Percentiles rank a stretch among this genome's conserved stretches.
Evolutionary conservation across 116 monocot genomes (phyloP).

Genomic region (Trichopus zeylanicus): DNA sequence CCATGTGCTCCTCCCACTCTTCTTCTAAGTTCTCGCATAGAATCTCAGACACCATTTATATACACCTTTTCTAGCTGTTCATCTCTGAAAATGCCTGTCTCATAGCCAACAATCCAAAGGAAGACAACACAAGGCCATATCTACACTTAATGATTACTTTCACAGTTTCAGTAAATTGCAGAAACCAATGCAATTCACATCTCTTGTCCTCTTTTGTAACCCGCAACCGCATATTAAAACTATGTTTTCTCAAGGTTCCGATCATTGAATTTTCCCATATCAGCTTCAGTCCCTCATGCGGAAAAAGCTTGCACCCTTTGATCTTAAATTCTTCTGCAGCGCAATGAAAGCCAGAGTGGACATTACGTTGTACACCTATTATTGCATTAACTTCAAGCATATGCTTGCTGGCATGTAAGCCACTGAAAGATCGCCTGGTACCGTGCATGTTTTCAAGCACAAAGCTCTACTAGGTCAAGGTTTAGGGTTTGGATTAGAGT

Average conservation of each 20-base stretch:
- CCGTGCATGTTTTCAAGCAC: neutral
- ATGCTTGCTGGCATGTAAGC: too few species aligned
- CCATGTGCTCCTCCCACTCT: too few species aligned
- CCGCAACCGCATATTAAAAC: neutral
- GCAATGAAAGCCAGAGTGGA: neutral
- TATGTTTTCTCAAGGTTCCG: neutral
- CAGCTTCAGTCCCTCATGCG: too few species aligned
- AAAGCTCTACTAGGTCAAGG: neutral
- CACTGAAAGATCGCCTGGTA: constrained; percentile 7
- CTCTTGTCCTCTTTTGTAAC: neutral
- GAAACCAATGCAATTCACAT: neutral
- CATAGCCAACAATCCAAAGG: neutral
- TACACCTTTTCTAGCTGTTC: too few species aligned
- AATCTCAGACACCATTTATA: too few species aligned
- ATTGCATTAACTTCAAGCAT: neutral
- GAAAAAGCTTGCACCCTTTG: constrained; percentile 1
- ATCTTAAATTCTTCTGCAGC: constrained; percentile 13
- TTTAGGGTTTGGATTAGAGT: neutral
- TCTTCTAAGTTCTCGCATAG: too few species aligned
- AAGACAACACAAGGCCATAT: neutral
- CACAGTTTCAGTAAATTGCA: neutral
- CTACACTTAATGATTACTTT: neutral
- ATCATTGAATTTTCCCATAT: too few species aligned
- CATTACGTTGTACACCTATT: neutral
- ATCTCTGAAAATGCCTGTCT: too few species aligned